Evolutionary conservation across 192 early-diverging fungal species (phyloP), one percentile per base, ranked within the genome.

Genomic region (Coemansia sp.): DNA sequence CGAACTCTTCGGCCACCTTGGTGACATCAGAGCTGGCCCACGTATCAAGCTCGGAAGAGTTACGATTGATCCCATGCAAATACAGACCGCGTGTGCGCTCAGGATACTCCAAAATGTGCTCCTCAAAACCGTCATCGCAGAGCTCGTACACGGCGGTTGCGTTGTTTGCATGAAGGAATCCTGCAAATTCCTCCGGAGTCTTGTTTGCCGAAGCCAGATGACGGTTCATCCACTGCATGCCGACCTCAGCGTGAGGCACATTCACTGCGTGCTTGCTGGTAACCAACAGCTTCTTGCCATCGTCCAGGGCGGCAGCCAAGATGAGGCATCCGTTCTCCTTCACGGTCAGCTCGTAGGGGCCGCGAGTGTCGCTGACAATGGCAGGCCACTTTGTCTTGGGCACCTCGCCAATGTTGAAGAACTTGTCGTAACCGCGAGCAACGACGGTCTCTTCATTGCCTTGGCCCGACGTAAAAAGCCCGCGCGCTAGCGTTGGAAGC

Each of bases 241-340:
- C 81, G 3, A 90, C 83, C 68, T 95, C 89, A 1, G 86, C 71
- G 51, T 85, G 81, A 45, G 51, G 67, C 14, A 75, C 64, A 60
- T 66, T 63, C 18, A 81, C 49, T n/a, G 74, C 64, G 70, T 99
- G 95, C 81, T 99, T 99, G 57, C 92, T 94, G 21, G 93, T 94
- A 3, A 97, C 94, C 39, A 99, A 43, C 23, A 95, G 75, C 16
- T 84, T 68, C 39, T 75, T 75, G 24, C 86, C 78, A 2, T 79
- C 81, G 39, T 92, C 87, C 23, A 89, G 49, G 0, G 87, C 90
- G 4, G 91, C 72, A 45, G 93, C 89, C 35, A 95, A 91, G 62
- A 97, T 95, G 65, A 99, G 91, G 71, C 95, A 99, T 12, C 97
- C 97, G 72, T 99, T 96, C 73, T 99, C 97, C 82, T 99, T 99